Evolutionary conservation across 2,329 filamentous ascomycete species (phyloP).

Genomic region (Fusarium scirpi): DNA sequence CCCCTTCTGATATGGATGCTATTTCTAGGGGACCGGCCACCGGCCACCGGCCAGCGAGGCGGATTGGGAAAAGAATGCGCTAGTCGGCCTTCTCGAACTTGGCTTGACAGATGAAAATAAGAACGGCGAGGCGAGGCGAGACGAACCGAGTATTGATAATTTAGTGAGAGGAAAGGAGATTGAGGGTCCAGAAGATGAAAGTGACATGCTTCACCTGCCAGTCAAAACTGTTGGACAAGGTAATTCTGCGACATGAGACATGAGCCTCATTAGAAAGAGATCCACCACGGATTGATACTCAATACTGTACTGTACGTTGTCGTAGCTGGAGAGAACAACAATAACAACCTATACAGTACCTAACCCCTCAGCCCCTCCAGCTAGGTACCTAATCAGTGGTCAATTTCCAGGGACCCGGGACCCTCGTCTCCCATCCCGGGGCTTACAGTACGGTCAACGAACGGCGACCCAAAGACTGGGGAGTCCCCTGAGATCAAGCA

Average conservation of each 20-base stretch:
- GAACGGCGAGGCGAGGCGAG: background rate
- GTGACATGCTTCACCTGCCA: slow-evolving; percentile 17
- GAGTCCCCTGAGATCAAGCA: slow-evolving; percentile 40
- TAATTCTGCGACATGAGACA: slow-evolving; percentile 10
- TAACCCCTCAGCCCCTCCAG: slow-evolving; percentile 25
- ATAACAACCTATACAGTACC: background rate
- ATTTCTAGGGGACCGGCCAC: slow-evolving; percentile 8
- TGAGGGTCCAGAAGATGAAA: slow-evolving; percentile 10
- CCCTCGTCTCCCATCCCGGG: slow-evolving; percentile 21
- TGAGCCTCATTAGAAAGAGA: slow-evolving; percentile 17
- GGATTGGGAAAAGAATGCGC: slow-evolving; percentile 19
- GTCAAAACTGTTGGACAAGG: background rate
- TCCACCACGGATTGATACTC: slow-evolving; percentile 15
- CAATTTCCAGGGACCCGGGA: slow-evolving; percentile 46
- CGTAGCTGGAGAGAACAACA: background rate
- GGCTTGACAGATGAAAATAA: slow-evolving; percentile 12
- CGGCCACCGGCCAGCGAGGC: slow-evolving; percentile 12
- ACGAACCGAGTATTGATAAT: background rate
- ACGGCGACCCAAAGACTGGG: slow-evolving; percentile 38
- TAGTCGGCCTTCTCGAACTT: slow-evolving; percentile 36
- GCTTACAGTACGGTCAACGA: slow-evolving; percentile 26
- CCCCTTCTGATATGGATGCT: background rate
- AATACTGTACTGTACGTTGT: background rate
- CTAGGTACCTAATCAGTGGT: slow-evolving; percentile 23
- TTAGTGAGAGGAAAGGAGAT: slow-evolving; percentile 16